phyloP scores from a whole-genome alignment of 768 basidiomycete species.

The Tulasnella sp. region DNA sequence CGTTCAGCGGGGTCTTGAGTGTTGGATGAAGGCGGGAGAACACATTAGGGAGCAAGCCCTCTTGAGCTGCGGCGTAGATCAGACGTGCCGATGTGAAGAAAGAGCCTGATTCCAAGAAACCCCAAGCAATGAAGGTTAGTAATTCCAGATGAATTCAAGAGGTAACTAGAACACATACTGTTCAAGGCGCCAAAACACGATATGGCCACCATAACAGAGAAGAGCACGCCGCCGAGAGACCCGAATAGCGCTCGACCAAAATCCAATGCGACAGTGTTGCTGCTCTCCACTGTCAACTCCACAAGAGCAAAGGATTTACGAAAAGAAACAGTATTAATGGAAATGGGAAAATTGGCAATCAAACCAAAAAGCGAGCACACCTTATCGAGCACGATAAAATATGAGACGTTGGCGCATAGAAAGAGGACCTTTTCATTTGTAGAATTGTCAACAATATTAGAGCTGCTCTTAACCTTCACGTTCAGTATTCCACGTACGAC shows the following conservation, averaged over 20 bases:
- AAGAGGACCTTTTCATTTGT: slow-evolving; percentile 51
- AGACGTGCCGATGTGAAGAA: slow-evolving; percentile 72
- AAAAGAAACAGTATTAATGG: not conserved
- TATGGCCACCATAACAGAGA: slow-evolving; percentile 84
- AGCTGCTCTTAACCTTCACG: not conserved
- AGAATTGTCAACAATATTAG: not conserved
- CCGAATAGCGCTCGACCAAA: slow-evolving; percentile 85
- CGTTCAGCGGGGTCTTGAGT: slow-evolving; percentile 80
- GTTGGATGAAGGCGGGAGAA: slow-evolving; percentile 68
- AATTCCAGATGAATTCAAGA: too few species aligned
- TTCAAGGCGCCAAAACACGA: slow-evolving; percentile 95
- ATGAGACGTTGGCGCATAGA: slow-evolving; percentile 72
- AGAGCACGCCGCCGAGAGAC: slow-evolving; percentile 70
- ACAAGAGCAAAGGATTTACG: not conserved
- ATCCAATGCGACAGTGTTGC: slow-evolving; percentile 83
- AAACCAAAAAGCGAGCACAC: slow-evolving; percentile 27
- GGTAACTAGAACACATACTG: slow-evolving; percentile 34
- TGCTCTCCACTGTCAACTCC: slow-evolving; percentile 45
- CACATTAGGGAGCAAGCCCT: slow-evolving; percentile 72
- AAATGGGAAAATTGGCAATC: not conserved
- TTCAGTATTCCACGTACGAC: slow-evolving; percentile 51
- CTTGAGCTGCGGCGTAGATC: slow-evolving; percentile 79
- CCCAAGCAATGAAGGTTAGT: too few species aligned
- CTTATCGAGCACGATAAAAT: slow-evolving; percentile 88
- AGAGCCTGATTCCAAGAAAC: slow-evolving; percentile 36